phyloP scores from a whole-genome alignment of 2,329 filamentous ascomycete genomes.

The Aspergillus novofumigatus region DNA sequence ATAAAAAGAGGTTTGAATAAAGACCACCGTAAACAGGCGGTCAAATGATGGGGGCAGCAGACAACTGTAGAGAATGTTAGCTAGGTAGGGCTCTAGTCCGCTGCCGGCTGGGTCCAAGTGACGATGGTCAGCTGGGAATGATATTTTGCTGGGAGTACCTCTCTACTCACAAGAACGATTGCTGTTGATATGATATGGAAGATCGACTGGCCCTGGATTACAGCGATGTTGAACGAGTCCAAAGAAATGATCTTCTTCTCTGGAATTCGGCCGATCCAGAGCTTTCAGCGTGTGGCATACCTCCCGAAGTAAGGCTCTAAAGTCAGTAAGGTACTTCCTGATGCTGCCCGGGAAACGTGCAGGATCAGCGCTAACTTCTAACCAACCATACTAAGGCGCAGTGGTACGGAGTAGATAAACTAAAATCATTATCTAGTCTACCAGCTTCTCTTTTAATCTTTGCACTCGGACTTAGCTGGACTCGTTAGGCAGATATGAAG shows the following conservation, averaged over 20 bases:
- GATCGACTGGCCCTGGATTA: not conserved
- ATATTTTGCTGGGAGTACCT: not conserved
- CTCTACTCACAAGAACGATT: not conserved
- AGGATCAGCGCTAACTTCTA: not conserved
- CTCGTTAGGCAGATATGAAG: not conserved
- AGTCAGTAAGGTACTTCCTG: not conserved
- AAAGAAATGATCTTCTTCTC: not conserved
- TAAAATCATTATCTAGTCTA: not conserved
- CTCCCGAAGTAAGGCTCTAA: not conserved
- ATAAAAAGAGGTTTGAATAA: constrained; percentile 2
- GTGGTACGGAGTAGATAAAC: not conserved
- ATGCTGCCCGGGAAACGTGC: not conserved
- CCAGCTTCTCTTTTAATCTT: not conserved
- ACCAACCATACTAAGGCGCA: not conserved
- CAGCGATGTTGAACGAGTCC: not conserved
- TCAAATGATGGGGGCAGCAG: constrained; percentile 7
- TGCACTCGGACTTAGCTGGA: not conserved
- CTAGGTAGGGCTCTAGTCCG: not conserved
- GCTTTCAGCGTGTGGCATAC: not conserved
- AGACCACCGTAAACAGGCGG: constrained; percentile 9
- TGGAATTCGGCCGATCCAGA: not conserved
- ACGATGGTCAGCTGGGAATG: not conserved
- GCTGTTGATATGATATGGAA: not conserved
- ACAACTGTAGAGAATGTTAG: not conserved
- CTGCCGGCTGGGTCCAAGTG: not conserved